Conservation (phyloP, 2,329 filamentous ascomycete species). For the Trichoderma sp. region DNA sequence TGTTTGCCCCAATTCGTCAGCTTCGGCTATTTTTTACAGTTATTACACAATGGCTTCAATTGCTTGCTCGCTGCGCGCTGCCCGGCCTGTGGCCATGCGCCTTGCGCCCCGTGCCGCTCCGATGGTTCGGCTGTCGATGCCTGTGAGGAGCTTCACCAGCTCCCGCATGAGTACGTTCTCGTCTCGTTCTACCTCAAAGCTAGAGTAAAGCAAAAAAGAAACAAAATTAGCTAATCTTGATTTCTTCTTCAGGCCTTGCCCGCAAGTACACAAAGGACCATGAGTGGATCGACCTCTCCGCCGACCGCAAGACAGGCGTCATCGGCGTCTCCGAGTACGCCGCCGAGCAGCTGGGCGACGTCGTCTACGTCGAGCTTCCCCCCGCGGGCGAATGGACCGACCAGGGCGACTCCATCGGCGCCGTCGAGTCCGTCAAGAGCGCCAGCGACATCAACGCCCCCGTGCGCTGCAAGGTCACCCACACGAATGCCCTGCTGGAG, state of each 20-base stretch:
- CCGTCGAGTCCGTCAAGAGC: constrained; percentile 97
- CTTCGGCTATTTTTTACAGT: not conserved
- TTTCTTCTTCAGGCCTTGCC: constrained; percentile 47
- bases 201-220: not conserved
- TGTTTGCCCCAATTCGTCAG: not conserved
- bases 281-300: constrained; percentile 92
- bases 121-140: constrained; percentile 40
- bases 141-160: constrained; percentile 40
- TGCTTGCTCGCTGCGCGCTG: constrained; percentile 52
- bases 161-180: constrained; percentile 35
- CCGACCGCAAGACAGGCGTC: constrained; percentile 76
- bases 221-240: not conserved
- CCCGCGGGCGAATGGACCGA: constrained; percentile 59
- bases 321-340: constrained; percentile 90
- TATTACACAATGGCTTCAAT: constrained; percentile 56
- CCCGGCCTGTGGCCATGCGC: constrained; percentile 45
- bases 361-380: constrained; percentile 96
- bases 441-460: constrained; percentile 97
- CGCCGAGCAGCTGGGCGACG: constrained; percentile 87
- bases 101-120: constrained; percentile 38
- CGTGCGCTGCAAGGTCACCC: constrained; percentile 70
- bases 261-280: constrained; percentile 96
- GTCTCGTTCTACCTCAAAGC: not conserved
- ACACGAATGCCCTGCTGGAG: constrained; percentile 72
- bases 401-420: constrained; percentile 81